Evolutionary conservation across 371 early-diverging fungal genomes (phyloP), one percentile per base, ranked within the genome.

Genomic region (Dichotomocladium elegans): DNA sequence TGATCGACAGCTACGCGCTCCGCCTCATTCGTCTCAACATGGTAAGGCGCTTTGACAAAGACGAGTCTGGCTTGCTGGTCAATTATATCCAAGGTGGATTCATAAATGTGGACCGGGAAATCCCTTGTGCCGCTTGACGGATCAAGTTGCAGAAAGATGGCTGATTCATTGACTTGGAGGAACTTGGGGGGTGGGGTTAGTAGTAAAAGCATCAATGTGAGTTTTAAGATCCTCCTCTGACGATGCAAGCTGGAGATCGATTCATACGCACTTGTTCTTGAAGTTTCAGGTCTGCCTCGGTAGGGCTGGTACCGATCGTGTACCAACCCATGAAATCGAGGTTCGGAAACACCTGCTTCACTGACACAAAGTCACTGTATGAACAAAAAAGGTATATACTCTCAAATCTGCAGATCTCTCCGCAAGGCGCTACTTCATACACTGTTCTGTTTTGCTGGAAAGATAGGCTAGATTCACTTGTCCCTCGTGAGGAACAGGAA

Each of bases 251-350:
- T 17, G 30, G 15, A 19, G 7, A 29, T n/a, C n/a, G n/a, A n/a
- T n/a, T 29, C 14, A 40, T 29, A 24, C 22, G 42, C 71, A 86
- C 88, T 75, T 90, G 91, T 44, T 87, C 80, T 63, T 91, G 90
- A 14, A 90, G 66, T 37, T 80, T 73, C 25, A 91, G 63, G 35
- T 91, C 90, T 6, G 66, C 28, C 41, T 72, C 68, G 3, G 85
- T 74, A 15, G 89, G 90, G 7, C 58, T 57, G 2, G 70, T 41
- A 10, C 91, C 91, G 17, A 87, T 67, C 3, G 87, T 68, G 51
- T 93, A 93, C 94, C 94, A 93, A 1, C 94, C 94, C 57, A 93
- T 75, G 47, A 92, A 80, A 47, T 93, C 94, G 35, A 85, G 82
- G 14, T 79, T 71, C 2, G 91, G 91, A 63, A 91, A 93, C 24